Percentiles rank a stretch among this genome's conserved stretches.
These are phyloP conservation scores for Hordeum marinum DNA, from an alignment of 176 grass and related monocot species.

Conservation along the genomic window DNA sequence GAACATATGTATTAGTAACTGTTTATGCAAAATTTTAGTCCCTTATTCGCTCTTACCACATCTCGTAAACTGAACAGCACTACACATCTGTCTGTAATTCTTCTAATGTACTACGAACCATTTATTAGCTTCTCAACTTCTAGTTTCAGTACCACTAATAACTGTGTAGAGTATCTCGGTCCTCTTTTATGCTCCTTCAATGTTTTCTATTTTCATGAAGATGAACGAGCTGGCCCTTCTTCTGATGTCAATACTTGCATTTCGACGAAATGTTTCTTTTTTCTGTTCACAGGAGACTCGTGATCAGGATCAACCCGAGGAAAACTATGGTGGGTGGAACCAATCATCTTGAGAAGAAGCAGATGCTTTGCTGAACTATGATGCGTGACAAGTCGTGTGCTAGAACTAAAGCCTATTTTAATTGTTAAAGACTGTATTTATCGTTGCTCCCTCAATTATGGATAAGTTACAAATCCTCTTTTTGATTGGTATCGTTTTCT, in stretches of 20 bases:
- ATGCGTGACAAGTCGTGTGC: background rate
- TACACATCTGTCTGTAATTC: background rate
- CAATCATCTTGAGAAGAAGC: conserved; percentile 25
- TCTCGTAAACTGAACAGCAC: background rate
- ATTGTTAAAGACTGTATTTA: background rate
- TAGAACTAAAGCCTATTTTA: background rate
- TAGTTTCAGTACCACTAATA: background rate
- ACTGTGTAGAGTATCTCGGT: background rate
- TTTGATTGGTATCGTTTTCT: background rate
- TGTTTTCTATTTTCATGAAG: background rate
- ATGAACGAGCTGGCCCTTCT: background rate
- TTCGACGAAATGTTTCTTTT: background rate
- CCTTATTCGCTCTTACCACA: background rate
- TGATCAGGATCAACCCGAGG: conserved; percentile 17
- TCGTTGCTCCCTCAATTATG: background rate
- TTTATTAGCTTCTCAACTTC: too few species aligned
- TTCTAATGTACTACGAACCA: too few species aligned
- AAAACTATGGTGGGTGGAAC: conserved; percentile 38
- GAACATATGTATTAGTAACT: background rate
- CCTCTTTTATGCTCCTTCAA: background rate
- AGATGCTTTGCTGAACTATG: background rate
- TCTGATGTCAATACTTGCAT: background rate
- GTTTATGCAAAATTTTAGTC: background rate
- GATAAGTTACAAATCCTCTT: background rate
- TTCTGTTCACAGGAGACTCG: conserved; percentile 30